phyloP scores from a whole-genome alignment of 495 filamentous ascomycete genomes.

The Annulohypoxylon bovei region DNA sequence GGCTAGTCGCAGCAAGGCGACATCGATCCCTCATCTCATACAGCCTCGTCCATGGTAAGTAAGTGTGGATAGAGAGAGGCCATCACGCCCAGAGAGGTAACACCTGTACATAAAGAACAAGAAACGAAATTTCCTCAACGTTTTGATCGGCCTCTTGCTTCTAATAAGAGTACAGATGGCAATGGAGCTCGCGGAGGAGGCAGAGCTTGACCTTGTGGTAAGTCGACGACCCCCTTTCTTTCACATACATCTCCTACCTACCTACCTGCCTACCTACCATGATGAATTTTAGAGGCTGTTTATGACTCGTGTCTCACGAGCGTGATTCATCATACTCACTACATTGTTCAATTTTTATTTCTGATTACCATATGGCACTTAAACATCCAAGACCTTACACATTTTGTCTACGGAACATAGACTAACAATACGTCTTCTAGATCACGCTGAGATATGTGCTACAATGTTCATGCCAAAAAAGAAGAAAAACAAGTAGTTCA shows the following conservation, averaged over 20 bases:
- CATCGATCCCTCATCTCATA: background rate
- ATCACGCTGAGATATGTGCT: background rate
- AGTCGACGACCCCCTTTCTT: slow-evolving; percentile 7
- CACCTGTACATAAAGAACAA: slow-evolving; percentile 44
- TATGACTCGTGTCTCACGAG: slow-evolving; percentile 53
- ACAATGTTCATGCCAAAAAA: background rate
- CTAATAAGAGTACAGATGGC: background rate
- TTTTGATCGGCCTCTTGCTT: background rate
- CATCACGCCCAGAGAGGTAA: slow-evolving; percentile 12
- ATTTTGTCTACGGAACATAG: background rate
- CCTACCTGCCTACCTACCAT: slow-evolving; percentile 17
- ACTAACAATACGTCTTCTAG: slow-evolving; percentile 23
- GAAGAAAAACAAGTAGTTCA: slow-evolving; percentile 11
- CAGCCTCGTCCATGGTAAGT: slow-evolving; percentile 12
- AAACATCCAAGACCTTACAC: background rate
- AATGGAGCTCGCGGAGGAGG: background rate
- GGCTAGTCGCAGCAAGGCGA: background rate
- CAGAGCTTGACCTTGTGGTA: slow-evolving; percentile 25
- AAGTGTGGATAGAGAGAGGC: slow-evolving; percentile 9
- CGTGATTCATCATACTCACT: slow-evolving; percentile 56
- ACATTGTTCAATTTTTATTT: slow-evolving; percentile 59
- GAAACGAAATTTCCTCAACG: slow-evolving; percentile 45
- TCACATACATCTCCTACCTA: background rate
- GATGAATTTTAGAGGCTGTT: slow-evolving; percentile 61
- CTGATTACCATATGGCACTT: slow-evolving; percentile 42